A percentile compares a stretch with the other conserved stretches of the same genome.
Evolutionary conservation across 192 early-diverging fungal species (phyloP).

Genomic region (Borealophlyctis nickersoniae): DNA sequence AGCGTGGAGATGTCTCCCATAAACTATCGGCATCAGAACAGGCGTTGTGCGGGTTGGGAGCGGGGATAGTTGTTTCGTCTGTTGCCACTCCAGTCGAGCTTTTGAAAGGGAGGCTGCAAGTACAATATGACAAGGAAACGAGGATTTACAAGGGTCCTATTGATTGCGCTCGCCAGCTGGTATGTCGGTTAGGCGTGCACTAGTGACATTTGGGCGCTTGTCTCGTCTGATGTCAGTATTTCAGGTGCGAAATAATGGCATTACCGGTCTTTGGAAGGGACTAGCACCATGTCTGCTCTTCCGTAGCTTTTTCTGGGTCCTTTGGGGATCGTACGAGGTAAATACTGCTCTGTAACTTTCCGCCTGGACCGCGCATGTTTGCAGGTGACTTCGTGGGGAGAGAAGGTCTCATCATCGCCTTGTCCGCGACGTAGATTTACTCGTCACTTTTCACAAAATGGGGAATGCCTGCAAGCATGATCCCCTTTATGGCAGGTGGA

Average conservation of each 20-base stretch:
- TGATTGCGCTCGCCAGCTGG: slow-evolving; percentile 76
- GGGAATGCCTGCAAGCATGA: slow-evolving; percentile 27
- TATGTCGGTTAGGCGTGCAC: slow-evolving; percentile 20
- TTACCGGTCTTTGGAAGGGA: slow-evolving; percentile 80
- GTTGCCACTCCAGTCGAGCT: slow-evolving; percentile 91
- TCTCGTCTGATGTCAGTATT: neutral
- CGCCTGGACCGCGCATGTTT: neutral
- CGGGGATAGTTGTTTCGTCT: slow-evolving; percentile 78
- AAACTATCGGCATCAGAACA: slow-evolving; percentile 47
- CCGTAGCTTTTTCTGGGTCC: slow-evolving; percentile 79
- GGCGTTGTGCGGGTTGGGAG: slow-evolving; percentile 82
- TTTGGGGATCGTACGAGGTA: slow-evolving; percentile 69
- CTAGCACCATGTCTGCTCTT: slow-evolving; percentile 79
- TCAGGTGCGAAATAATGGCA: slow-evolving; percentile 71
- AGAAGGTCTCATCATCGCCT: no score
- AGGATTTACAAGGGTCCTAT: slow-evolving; percentile 81
- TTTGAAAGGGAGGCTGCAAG: slow-evolving; percentile 90
- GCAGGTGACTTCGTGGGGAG: no score
- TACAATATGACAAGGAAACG: slow-evolving; percentile 66
- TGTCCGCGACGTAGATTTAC: no score
- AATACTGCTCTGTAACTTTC: slow-evolving; percentile 7
- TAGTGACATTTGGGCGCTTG: neutral
- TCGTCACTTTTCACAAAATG: slow-evolving; percentile 43
- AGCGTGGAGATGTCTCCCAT: slow-evolving; percentile 29
- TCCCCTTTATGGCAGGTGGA: slow-evolving; percentile 58